Percentiles rank a stretch among this genome's conserved stretches.
Conservation (phyloP, 768 basidiomycete genomes). For the Lactifluus volemus region DNA sequence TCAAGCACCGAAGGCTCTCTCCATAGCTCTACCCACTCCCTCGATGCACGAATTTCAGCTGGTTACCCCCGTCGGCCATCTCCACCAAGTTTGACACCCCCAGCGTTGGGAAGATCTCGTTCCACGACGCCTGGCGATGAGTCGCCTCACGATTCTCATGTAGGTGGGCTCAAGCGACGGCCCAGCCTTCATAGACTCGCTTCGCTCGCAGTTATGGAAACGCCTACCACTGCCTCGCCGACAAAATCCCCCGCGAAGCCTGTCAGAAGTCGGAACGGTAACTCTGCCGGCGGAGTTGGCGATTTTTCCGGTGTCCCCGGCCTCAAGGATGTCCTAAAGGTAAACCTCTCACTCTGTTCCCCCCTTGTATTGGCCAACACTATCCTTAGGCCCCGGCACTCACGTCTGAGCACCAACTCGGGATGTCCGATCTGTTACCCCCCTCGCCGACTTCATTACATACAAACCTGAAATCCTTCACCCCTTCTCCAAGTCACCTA, state of each 20-base stretch:
- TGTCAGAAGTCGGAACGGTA: slow-evolving; percentile 40
- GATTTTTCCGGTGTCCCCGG: slow-evolving; percentile 42
- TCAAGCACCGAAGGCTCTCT: neutral
- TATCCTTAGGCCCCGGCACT: slow-evolving; percentile 48
- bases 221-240: slow-evolving; percentile 30
- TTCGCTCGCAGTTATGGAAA: slow-evolving; percentile 49
- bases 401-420: slow-evolving; percentile 61
- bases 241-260: slow-evolving; percentile 37
- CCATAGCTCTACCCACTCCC: slow-evolving; percentile 48
- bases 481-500: slow-evolving; percentile 33
- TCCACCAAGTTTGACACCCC: slow-evolving; percentile 27
- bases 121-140: slow-evolving; percentile 28
- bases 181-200: slow-evolving; percentile 42
- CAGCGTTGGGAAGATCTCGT: slow-evolving; percentile 26
- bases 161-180: slow-evolving; percentile 22
- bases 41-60: slow-evolving; percentile 35
- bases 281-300: slow-evolving; percentile 35
- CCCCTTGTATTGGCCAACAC: neutral
- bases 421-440: slow-evolving; percentile 60
- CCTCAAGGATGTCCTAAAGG: slow-evolving; percentile 69
- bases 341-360: slow-evolving; percentile 21
- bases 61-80: slow-evolving; percentile 12
- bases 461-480: slow-evolving; percentile 31
- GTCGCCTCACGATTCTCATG: neutral
- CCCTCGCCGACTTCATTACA: slow-evolving; percentile 53